phyloP scores from a whole-genome alignment of 441 rosid genomes.

The Adansonia gregorii region DNA sequence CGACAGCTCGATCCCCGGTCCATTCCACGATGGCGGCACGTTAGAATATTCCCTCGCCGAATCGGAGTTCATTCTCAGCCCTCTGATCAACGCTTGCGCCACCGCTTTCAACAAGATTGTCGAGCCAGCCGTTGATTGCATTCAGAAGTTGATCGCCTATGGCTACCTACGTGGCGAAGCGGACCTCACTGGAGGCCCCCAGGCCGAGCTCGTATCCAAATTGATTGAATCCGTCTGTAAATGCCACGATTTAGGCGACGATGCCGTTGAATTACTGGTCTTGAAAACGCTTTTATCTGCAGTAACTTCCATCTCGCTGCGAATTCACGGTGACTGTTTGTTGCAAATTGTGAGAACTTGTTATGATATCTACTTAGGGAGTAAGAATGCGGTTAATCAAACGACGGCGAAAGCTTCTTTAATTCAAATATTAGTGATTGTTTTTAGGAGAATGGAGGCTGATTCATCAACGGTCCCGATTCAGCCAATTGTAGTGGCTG shows the following conservation, averaged over 20 bases:
- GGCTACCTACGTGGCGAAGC: conserved; percentile 96
- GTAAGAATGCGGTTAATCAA: conserved; percentile 92
- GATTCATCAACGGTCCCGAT: conserved; percentile 92
- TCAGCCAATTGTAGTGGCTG: conserved; percentile 98
- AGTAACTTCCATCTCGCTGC: conserved; percentile 78
- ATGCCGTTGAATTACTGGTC: conserved; percentile 71
- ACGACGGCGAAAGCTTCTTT: conserved; percentile 94
- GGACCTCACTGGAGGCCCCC: conserved; percentile 73
- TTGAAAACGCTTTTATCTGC: conserved; percentile 85
- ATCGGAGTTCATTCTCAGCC: conserved; percentile 77
- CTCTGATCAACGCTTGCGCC: conserved; percentile 75
- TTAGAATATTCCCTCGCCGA: conserved; percentile 72
- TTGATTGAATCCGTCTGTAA: conserved; percentile 84
- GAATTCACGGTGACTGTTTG: conserved; percentile 94
- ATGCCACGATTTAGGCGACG: conserved; percentile 85
- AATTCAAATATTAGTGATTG: conserved; percentile 93
- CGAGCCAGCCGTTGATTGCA: conserved; percentile 85
- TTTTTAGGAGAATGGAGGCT: conserved; percentile 98
- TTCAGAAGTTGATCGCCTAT: conserved; percentile 83
- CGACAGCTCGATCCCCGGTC: conserved; percentile 70
- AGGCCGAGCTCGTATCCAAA: conserved; percentile 61
- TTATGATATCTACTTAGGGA: conserved; percentile 86
- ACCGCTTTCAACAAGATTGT: conserved; percentile 85
- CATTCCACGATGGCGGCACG: conserved; percentile 79
- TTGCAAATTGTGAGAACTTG: conserved; percentile 87